phyloP scores from a whole-genome alignment of 2,329 filamentous ascomycete species.

The Ramularia endophylla region DNA sequence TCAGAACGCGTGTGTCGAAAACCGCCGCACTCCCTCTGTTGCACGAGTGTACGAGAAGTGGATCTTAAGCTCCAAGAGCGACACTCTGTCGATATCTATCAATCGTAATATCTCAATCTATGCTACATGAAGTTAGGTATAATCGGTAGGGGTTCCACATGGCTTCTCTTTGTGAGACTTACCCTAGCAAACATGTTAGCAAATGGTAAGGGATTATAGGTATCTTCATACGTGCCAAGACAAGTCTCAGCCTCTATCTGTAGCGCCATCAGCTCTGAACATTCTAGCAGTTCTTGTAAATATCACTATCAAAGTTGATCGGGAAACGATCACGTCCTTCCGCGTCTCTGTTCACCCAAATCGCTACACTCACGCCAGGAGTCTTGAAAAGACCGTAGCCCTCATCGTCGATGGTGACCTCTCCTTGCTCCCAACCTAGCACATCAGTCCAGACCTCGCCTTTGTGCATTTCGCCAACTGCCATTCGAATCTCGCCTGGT shows the following conservation, averaged over 20 bases:
- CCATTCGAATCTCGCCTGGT: constrained; percentile 50
- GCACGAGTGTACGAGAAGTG: no score
- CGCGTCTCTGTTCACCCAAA: constrained; percentile 56
- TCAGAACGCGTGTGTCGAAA: no score
- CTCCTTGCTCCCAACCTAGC: constrained; percentile 49
- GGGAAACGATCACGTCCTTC: constrained; percentile 46
- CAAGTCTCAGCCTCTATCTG: background rate
- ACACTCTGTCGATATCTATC: no score
- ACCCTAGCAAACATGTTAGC: no score
- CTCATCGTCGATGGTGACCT: constrained; percentile 53
- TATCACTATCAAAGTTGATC: constrained; percentile 23
- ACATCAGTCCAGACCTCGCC: constrained; percentile 62
- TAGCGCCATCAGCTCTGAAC: background rate
- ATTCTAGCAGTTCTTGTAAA: constrained; percentile 10
- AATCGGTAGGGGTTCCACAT: no score
- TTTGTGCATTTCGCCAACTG: constrained; percentile 46
- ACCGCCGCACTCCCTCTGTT: no score
- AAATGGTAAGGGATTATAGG: no score
- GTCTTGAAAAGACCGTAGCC: constrained; percentile 56
- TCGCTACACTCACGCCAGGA: constrained; percentile 49
- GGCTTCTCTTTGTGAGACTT: no score
- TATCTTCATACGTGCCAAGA: no score
- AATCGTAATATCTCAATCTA: no score
- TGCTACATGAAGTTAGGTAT: no score
- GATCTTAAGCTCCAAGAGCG: no score